Conservation (phyloP, 2,329 filamentous ascomycete genomes). For the Neonectria punicea region DNA sequence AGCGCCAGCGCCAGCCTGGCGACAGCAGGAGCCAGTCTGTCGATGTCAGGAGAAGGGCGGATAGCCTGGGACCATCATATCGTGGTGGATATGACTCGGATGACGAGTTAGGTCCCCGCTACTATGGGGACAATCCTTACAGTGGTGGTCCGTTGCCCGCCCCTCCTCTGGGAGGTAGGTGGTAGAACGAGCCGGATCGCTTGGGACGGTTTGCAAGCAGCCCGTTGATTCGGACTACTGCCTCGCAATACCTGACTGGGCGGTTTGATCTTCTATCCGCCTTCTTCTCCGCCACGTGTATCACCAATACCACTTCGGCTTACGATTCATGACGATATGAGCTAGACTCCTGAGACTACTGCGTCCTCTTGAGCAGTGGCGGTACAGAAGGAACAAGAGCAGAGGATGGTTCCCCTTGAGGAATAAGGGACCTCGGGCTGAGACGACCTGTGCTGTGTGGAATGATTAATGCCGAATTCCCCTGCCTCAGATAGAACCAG, state of each 20-base stretch:
- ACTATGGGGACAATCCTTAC: conserved; percentile 61
- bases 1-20: conserved; percentile 40
- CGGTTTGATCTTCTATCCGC: not conserved
- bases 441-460: conserved; percentile 43
- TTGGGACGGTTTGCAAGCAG: not conserved
- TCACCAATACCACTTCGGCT: conserved; percentile 18
- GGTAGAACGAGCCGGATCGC: conserved; percentile 6
- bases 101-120: conserved; percentile 55
- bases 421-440: conserved; percentile 25
- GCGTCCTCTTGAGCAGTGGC: conserved; percentile 20
- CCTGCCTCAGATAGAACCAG: conserved; percentile 44
- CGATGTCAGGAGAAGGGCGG: conserved; percentile 54
- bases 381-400: conserved; percentile 22
- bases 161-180: conserved; percentile 36
- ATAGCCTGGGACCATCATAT: conserved; percentile 57
- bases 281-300: conserved; percentile 10
- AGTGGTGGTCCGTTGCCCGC: conserved; percentile 53
- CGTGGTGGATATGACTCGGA: conserved; percentile 53
- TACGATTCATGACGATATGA: conserved; percentile 43
- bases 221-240: conserved; percentile 1
- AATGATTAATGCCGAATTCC: conserved; percentile 30
- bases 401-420: conserved; percentile 3
- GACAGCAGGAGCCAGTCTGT: conserved; percentile 47
- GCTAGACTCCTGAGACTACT: conserved; percentile 29
- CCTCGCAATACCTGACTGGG: not conserved